Base-by-base conservation (phyloP, 495 filamentous ascomycete species). In the Endocarpon pusillum region DNA sequence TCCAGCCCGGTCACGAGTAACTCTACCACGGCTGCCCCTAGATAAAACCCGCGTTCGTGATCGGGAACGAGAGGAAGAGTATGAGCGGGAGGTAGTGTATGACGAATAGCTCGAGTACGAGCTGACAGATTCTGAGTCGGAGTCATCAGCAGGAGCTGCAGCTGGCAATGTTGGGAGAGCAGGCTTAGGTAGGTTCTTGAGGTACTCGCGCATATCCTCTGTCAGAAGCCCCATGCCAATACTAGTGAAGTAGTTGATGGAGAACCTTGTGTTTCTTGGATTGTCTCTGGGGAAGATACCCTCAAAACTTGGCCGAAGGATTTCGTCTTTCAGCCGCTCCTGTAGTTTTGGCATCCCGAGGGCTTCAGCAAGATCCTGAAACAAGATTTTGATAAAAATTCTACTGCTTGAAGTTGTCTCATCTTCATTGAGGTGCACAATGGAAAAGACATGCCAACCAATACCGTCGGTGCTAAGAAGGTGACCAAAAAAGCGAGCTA, bases 211-310 rank as follows among this genome's bases (percentile, higher is more conserved):
- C 87, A 96, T 94, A 42, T 84, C 80, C 42, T 96, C 91, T 9
- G 89, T 99, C 42, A 99, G 58, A 20, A 66, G 71, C 54, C 89
- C 89, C 76, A 99, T 85, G 38, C 84, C 83, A 51, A 99, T 87
- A 43, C 81, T 83, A 5, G 89, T 99, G 54, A 96, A 96, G 59
- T 92, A 99, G 54, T 99, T 99, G 71, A 96, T 91, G 14, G 87
- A 81, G 63, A 99, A 99, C 27, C 89, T 75, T 10, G 82, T 87
- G 54, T 93, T 83, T 37, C 78, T 72, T 5, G 82, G 73, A 46
- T 87, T 81, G 47, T 94, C 83, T 21, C 55, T 74, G 0, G 89
- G 91, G 68, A 99, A 99, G 6, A 99, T 58, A 33, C 91, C 87
- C 19, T 78, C 67, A 39, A 91, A 76, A 46, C 72, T 79, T 30